Base-by-base conservation (phyloP, 2,329 filamentous ascomycete genomes). In the Aspergillus thermomutatus region DNA sequence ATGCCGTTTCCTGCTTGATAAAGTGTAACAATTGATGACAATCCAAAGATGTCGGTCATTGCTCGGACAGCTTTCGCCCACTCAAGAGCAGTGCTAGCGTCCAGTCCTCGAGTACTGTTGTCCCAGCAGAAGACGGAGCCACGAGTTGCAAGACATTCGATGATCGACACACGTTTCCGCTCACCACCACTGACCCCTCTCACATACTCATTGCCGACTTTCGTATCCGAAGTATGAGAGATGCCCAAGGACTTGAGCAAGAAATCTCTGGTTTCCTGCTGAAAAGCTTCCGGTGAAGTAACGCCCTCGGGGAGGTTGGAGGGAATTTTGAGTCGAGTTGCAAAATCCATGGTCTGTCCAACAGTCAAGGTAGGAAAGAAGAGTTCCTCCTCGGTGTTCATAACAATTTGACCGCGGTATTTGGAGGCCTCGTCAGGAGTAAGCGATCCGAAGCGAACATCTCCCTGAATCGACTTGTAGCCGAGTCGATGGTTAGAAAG, bases 1-100 rank as follows among this genome's bases (percentile, higher is more conserved):
- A 90, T 89, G 25, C 82, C 84, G 54, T 90, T 87, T 5, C 85
- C 85, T 3, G 87, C 87, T 66, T 90, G 87, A 67, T 90, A 90
- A 0, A 89, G 76, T 0, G 85, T 87, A 11, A 87, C 83, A 49
- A 88, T 83, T 0, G 84, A 82, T 0, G 84, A 75, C 3, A 87
- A 73, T 0, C 84, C 83, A 3, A 84, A 73, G 1, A 86, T 79
- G 59, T 89, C 84, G 0, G 86, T 88, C 80, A 88, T 77, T 4
- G 83, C 81, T 7, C 87, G 77, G n/a, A 89, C 72, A 1, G 83
- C 81, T 63, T 83, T 85, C 27, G 81, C 77, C 66, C 81, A 87
- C 52, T 87, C 80, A 1, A 87, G 74, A 1, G 85, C 87, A 3
- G 83, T 87, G 63, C 82, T 86, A 0, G 86, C 85, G 65, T 89